phyloP scores from a whole-genome alignment of 306 rosid genomes.

The Sophora flavescens region DNA sequence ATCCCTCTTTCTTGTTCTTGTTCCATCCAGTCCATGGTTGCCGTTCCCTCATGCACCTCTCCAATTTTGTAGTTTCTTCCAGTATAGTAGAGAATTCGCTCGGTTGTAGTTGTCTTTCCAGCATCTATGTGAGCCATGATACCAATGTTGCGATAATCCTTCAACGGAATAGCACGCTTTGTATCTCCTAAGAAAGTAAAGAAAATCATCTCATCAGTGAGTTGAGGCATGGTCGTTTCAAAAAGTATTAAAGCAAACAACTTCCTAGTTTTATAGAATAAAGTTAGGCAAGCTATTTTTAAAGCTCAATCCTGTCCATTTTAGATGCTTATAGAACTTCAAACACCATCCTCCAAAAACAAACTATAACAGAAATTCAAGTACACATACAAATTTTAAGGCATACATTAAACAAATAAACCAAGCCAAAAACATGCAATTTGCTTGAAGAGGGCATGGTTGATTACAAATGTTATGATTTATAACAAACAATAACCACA shows the following conservation, averaged over 20 bases:
- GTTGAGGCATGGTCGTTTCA: constrained; percentile 24
- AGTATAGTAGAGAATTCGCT: constrained; percentile 83
- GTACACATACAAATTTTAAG: background rate
- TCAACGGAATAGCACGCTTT: constrained; percentile 72
- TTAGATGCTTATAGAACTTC: background rate
- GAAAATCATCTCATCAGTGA: constrained; percentile 32
- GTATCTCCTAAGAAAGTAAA: constrained; percentile 49
- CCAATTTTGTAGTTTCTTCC: constrained; percentile 98
- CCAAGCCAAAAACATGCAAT: constrained; percentile 21
- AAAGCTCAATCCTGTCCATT: constrained; percentile 8
- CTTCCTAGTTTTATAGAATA: constrained; percentile 4
- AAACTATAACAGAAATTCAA: constrained; percentile 31
- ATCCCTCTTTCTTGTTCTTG: constrained; percentile 99
- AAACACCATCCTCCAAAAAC: background rate
- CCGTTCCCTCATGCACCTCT: constrained; percentile 97
- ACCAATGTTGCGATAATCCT: constrained; percentile 92
- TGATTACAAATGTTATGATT: background rate
- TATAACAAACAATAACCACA: background rate
- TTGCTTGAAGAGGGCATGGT: background rate
- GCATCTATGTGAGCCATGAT: constrained; percentile 99
- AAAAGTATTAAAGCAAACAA: constrained; percentile 25
- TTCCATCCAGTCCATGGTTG: constrained; percentile 99
- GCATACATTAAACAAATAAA: background rate
- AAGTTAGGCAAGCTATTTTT: background rate
- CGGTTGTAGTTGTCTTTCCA: constrained; percentile 96